These are phyloP conservation scores for Ambispora gerdemannii DNA, from an alignment of 192 early-diverging fungal species.

Conservation along the genomic window DNA sequence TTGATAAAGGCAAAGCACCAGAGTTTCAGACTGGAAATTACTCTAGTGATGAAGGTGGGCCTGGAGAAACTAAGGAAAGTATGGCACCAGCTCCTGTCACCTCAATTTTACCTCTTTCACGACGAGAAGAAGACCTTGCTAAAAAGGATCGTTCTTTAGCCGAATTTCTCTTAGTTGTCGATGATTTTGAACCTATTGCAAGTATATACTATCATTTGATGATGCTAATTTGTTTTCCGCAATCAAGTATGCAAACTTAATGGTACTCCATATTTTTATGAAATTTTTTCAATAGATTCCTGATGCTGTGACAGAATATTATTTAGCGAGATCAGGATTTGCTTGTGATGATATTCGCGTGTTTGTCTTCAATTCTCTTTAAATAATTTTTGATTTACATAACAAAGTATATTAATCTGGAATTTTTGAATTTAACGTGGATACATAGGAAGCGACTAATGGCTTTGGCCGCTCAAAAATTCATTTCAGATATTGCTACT, in stretches of 20 bases:
- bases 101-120: conserved; percentile 2
- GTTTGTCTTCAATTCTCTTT: conserved; percentile 40
- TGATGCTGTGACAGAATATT: conserved; percentile 92
- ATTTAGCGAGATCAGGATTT: conserved; percentile 73
- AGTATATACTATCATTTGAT: conserved; percentile 22
- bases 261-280: no score
- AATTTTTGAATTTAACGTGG: neutral
- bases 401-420: neutral
- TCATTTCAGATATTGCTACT: conserved; percentile 79
- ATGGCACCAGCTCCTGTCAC: neutral
- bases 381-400: neutral
- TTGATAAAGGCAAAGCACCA: neutral
- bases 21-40: neutral
- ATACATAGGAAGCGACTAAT: conserved; percentile 68
- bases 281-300: no score
- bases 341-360: conserved; percentile 75
- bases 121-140: conserved; percentile 52
- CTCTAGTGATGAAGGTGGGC: neutral
- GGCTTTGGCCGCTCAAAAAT: conserved; percentile 82
- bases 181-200: conserved; percentile 79
- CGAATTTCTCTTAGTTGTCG: conserved; percentile 85
- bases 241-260: no score
- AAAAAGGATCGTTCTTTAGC: conserved; percentile 71
- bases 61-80: neutral
- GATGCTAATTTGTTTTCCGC: no score